Evolutionary conservation across 2,329 filamentous ascomycete species (phyloP), one percentile per base, ranked within the genome.

Genomic region (Chaetomium strumarium): DNA sequence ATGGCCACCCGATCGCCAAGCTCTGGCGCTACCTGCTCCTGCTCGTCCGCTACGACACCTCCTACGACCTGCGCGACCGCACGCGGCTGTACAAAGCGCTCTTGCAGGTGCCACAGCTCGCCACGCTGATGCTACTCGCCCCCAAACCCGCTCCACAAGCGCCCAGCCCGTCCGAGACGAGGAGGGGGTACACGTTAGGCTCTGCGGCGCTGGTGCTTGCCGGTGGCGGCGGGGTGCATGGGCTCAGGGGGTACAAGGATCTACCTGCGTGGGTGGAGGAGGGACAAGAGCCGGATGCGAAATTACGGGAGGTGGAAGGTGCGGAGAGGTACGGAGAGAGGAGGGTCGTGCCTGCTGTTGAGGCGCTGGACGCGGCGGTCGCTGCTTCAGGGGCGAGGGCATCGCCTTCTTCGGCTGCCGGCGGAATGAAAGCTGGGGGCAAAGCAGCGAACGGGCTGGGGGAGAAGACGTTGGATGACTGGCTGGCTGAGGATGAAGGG

Each of bases 121-220:
- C 93, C 2, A 90, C 87, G 1, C 76, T 99, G 13, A 86, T 97
- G 67, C 83, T 99, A 1, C 79, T 97, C 1, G 93, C 93, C 0
- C 91, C 93, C 0, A 99, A 99, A 67, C 92, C 93, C 0, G 90
- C 93, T 0, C 93, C 93, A 0, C 89, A 95, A 55, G 86, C 88
- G 0, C 90, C 90, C 0, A 95, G 88, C 54, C 93, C 93, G 0
- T 95, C 89, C 0, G 91, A 96, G 66, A 84, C 81, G 2, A 81
- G 91, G 33, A 88, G 85, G 58, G 85, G 83, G 0, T 86, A 92
- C 53, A 76, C 85, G 1, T 76, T 99, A 0, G 93, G 93, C 11
- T 93, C 89, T 2, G 83, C 92, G 1, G 92, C 90, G 14, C 78
- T 97, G 0, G 86, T 96, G 0, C 75, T 97, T 11, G 90, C 88